Evolutionary conservation across 495 filamentous ascomycete genomes (phyloP).

Genomic region (Daldinia loculata): DNA sequence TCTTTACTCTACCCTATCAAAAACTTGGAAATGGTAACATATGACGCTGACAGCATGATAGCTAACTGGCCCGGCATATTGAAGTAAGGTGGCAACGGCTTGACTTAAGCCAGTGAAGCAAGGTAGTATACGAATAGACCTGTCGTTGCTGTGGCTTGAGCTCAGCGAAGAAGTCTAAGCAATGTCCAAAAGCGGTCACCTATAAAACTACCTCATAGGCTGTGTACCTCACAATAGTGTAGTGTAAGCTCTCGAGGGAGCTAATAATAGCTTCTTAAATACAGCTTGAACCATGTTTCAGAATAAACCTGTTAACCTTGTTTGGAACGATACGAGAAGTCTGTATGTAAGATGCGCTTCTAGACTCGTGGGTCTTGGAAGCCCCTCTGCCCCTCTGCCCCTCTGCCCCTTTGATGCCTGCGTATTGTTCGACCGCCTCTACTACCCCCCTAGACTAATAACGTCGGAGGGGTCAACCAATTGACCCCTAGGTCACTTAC

Average conservation of each 20-base stretch:
- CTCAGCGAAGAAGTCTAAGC: not conserved
- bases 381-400: constrained; percentile 6
- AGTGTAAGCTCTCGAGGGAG: not conserved
- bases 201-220: not conserved
- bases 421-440: not conserved
- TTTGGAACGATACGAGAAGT: constrained; percentile 35
- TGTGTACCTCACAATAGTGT: not conserved
- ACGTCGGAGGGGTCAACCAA: too few relatives aligned
- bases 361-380: constrained; percentile 23
- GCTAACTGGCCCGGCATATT: constrained; percentile 6
- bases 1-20: constrained; percentile 32
- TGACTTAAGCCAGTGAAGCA: not conserved
- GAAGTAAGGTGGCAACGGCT: constrained; percentile 32
- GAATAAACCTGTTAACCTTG: constrained; percentile 26
- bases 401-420: constrained; percentile 10
- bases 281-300: constrained; percentile 38
- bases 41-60: constrained; percentile 42
- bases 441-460: too few relatives aligned
- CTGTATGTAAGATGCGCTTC: constrained; percentile 19
- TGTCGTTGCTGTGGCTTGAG: constrained; percentile 14
- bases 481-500: too few relatives aligned
- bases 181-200: not conserved
- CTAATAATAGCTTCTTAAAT: constrained; percentile 36
- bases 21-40: constrained; percentile 37
- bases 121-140: not conserved